Evolutionary conservation across 306 rosid genomes (phyloP).

Genomic region (Inga oerstediana): DNA sequence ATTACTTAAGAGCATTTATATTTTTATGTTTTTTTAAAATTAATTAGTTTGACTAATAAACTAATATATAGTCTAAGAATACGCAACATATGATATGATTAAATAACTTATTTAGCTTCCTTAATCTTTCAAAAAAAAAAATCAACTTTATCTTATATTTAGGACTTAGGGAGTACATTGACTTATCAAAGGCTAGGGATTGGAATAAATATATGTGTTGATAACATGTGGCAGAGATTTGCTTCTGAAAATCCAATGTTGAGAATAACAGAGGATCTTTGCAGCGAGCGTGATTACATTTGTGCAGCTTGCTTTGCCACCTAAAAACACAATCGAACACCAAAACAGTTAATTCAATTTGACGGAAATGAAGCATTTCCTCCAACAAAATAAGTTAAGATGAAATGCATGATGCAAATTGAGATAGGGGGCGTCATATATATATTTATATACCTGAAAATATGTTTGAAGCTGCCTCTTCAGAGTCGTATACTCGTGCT

Average conservation of each 20-base stretch:
- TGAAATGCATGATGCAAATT: not conserved
- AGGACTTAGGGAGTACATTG: too few species aligned
- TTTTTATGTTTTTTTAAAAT: too few species aligned
- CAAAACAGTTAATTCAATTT: not conserved
- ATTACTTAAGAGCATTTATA: too few species aligned
- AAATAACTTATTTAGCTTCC: too few species aligned
- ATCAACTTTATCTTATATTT: too few species aligned
- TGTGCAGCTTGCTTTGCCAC: constrained; percentile 32
- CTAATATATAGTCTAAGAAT: too few species aligned
- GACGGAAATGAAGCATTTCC: not conserved
- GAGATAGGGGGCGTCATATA: not conserved
- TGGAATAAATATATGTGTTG: not conserved
- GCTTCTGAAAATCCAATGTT: not conserved
- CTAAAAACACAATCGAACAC: constrained; percentile 28
- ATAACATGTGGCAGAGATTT: not conserved
- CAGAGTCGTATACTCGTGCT: constrained; percentile 62
- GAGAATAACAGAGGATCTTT: not conserved
- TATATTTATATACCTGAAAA: constrained; percentile 48
- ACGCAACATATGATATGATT: too few species aligned
- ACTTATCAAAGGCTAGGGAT: not conserved
- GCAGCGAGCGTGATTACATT: constrained; percentile 3
- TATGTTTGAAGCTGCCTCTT: constrained; percentile 67
- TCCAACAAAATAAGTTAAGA: not conserved
- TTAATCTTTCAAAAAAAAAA: too few species aligned
- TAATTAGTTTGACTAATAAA: too few species aligned